Evolutionary conservation across 306 rosid species (phyloP).

Genomic region (Gillenia trifoliata): DNA sequence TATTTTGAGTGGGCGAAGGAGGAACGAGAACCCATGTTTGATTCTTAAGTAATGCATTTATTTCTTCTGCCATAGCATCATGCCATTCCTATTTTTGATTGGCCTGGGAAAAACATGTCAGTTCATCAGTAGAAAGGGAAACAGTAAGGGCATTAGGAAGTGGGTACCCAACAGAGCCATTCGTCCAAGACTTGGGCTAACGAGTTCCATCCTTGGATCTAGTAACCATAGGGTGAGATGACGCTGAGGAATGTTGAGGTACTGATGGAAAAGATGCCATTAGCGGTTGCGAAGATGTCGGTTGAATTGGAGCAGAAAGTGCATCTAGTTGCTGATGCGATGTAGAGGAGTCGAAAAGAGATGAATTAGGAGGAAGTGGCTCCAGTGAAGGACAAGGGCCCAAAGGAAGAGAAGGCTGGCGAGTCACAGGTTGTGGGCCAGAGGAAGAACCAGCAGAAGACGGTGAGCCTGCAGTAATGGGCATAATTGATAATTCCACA

Average conservation of each 20-base stretch:
- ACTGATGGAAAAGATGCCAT: no score
- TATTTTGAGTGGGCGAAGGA: accelerated
- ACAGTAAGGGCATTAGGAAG: background rate
- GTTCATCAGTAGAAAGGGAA: background rate
- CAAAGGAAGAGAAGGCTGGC: no score
- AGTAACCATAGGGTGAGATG: background rate
- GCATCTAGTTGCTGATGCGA: no score
- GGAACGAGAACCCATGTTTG: background rate
- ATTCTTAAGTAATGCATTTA: background rate
- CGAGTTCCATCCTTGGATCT: background rate
- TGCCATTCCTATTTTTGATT: background rate
- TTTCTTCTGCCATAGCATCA: background rate
- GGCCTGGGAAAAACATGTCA: background rate
- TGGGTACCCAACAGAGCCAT: background rate
- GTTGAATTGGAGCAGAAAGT: no score
- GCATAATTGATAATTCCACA: background rate
- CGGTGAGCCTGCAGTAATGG: no score
- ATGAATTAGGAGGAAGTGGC: no score
- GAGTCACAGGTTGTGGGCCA: no score
- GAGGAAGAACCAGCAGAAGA: no score
- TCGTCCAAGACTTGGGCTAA: background rate
- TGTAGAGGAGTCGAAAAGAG: no score
- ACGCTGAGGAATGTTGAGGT: no score
- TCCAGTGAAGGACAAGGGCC: no score
- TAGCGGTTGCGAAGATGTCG: no score